Evolutionary conservation across 2,329 filamentous ascomycete species (phyloP).

Genomic region (Colletotrichum sojae): DNA sequence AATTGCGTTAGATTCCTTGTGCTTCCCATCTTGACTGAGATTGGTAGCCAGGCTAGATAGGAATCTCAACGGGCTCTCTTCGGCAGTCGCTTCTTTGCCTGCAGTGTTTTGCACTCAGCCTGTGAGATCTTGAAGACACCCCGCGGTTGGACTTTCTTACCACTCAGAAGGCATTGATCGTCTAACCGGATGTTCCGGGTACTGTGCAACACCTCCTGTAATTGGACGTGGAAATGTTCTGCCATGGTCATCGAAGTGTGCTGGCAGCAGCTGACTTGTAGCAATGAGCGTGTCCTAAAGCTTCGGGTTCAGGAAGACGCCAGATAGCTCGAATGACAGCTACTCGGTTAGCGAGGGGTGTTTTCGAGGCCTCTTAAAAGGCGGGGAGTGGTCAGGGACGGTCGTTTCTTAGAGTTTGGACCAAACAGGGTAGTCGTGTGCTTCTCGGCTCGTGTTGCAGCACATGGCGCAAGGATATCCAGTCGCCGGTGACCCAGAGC

Average conservation of each 20-base stretch:
- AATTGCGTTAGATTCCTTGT: constrained; percentile 5
- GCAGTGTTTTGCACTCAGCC: background rate
- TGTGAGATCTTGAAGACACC: background rate
- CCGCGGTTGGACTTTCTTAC: background rate
- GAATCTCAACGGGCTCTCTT: background rate
- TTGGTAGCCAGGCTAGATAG: background rate
- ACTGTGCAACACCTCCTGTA: too few relatives aligned
- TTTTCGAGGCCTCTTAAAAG: background rate
- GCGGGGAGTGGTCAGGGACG: background rate
- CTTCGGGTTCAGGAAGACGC: too few relatives aligned
- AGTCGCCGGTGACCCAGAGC: too few relatives aligned
- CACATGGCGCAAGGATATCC: background rate
- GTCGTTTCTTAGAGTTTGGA: constrained; percentile 14
- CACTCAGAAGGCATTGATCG: background rate
- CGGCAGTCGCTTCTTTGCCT: background rate
- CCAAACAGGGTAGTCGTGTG: background rate
- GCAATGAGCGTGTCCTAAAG: too few relatives aligned
- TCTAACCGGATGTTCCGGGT: background rate
- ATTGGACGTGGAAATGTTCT: too few relatives aligned
- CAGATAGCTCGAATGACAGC: too few relatives aligned
- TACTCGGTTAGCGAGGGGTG: background rate
- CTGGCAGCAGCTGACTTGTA: too few relatives aligned
- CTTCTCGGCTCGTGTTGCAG: constrained; percentile 3
- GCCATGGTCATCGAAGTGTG: too few relatives aligned
- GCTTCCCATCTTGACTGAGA: constrained; percentile 8